These are phyloP conservation scores for Starmerella potacharoeniae DNA, from an alignment of 805 yeast species.

Conservation along the genomic window DNA sequence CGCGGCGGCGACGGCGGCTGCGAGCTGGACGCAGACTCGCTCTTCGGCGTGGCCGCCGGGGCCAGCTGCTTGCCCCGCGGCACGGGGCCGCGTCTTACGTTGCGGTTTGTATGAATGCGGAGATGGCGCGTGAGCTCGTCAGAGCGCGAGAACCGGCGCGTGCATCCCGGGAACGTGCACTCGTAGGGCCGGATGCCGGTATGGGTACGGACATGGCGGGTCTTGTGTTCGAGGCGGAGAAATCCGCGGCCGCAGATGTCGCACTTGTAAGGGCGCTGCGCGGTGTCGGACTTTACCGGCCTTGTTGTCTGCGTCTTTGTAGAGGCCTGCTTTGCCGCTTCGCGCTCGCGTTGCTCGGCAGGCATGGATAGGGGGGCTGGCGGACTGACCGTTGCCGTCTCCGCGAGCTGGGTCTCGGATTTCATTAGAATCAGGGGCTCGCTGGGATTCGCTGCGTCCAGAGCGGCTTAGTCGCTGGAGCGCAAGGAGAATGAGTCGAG, in stretches of 20 bases:
- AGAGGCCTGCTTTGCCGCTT: not conserved
- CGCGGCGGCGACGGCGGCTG: conserved; percentile 8
- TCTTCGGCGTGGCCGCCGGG: conserved; percentile 5
- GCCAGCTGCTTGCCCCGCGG: conserved; percentile 16
- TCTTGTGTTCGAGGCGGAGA: conserved; percentile 81
- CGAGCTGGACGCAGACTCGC: not conserved
- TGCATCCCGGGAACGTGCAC: conserved; percentile 66
- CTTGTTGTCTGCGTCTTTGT: not conserved
- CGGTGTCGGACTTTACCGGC: conserved; percentile 19
- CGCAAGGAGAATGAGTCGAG: not conserved
- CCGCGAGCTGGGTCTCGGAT: conserved; percentile 2
- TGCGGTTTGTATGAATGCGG: conserved; percentile 49
- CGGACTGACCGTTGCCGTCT: not conserved
- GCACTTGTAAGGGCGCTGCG: conserved; percentile 67
- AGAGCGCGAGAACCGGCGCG: conserved; percentile 63
- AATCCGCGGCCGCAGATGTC: conserved; percentile 77
- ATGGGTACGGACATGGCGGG: conserved; percentile 83
- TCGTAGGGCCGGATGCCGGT: conserved; percentile 89
- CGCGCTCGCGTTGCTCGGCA: conserved; percentile 4
- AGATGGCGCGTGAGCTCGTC: conserved; percentile 83
- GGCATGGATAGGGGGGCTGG: conserved; percentile 2
- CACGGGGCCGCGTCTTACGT: conserved; percentile 11
- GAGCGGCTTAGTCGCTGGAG: not conserved
- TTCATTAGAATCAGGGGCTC: not conserved
- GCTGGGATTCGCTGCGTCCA: not conserved